Evolutionary conservation across 306 rosid species (phyloP).

Genomic region (Inga laurina): DNA sequence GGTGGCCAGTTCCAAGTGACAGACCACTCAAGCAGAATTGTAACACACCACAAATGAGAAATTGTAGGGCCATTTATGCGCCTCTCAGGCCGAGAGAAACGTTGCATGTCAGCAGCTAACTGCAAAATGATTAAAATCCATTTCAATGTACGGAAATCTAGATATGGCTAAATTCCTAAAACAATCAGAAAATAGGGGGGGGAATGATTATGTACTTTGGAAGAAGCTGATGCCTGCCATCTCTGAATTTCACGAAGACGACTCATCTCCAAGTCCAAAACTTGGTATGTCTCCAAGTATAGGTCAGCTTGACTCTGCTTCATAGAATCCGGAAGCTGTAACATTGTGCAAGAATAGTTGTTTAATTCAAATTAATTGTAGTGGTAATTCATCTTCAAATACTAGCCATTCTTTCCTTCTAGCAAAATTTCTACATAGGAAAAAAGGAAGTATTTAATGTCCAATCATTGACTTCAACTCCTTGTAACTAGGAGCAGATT

Average conservation of each 20-base stretch:
- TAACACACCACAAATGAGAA: constrained; percentile 87
- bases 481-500: constrained; percentile 27
- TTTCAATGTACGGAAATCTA: constrained; percentile 23
- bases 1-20: constrained; percentile 6
- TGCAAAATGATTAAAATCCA: constrained; percentile 46
- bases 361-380: neutral
- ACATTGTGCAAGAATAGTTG: constrained; percentile 22
- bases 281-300: constrained; percentile 96
- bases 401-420: neutral
- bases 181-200: constrained; percentile 11
- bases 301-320: constrained; percentile 99
- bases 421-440: constrained; percentile 6
- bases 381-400: neutral
- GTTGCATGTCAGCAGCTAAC: constrained; percentile 99
- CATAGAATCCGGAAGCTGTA: constrained; percentile 98
- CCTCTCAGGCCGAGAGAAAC: constrained; percentile 97
- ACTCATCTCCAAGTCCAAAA: constrained; percentile 98
- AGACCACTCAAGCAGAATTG: constrained; percentile 19
- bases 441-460: neutral
- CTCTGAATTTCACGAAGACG: constrained; percentile 96
- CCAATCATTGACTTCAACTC: constrained; percentile 13
- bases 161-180: constrained; percentile 19
- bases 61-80: constrained; percentile 96
- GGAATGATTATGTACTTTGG: constrained; percentile 53
- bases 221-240: constrained; percentile 96